phyloP scores from a whole-genome alignment of 371 early-diverging fungal species.

The Basidiobolus heterosporus region DNA sequence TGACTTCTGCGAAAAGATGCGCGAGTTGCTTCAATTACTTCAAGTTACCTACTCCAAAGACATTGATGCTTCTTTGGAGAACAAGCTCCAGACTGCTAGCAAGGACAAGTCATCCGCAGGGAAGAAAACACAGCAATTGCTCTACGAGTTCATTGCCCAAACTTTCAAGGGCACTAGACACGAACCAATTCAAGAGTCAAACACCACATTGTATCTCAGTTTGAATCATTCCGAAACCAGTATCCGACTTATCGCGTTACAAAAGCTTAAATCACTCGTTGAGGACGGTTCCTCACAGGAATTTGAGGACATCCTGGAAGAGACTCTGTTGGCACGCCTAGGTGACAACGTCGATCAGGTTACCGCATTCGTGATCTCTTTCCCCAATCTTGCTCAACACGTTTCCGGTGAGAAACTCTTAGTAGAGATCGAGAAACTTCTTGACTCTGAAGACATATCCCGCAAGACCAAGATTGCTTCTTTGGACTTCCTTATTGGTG shows the following conservation, averaged over 20 bases:
- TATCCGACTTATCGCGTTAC: slow-evolving; percentile 41
- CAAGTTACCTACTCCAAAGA: slow-evolving; percentile 37
- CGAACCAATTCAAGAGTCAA: slow-evolving; percentile 40
- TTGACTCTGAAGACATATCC: slow-evolving; percentile 8
- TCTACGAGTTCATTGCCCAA: slow-evolving; percentile 28
- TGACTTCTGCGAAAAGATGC: slow-evolving; percentile 6
- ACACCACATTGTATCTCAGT: slow-evolving; percentile 51
- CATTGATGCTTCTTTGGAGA: slow-evolving; percentile 28
- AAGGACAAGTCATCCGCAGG: slow-evolving; percentile 6
- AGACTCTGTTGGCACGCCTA: slow-evolving; percentile 30
- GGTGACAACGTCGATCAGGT: slow-evolving; percentile 26
- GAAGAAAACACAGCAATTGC: slow-evolving; percentile 14
- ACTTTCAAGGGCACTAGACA: slow-evolving; percentile 45
- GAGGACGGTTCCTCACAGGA: slow-evolving; percentile 11
- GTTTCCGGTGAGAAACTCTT: slow-evolving; percentile 11
- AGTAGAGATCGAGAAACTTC: slow-evolving; percentile 8
- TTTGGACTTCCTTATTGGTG: neutral
- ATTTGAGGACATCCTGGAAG: slow-evolving; percentile 19
- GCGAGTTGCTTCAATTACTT: slow-evolving; percentile 21
- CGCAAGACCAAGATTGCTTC: slow-evolving; percentile 3
- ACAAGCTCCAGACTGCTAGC: slow-evolving; percentile 15
- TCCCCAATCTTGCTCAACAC: slow-evolving; percentile 14
- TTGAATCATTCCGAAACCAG: slow-evolving; percentile 42
- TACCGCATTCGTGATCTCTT: slow-evolving; percentile 13
- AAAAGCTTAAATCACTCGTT: slow-evolving; percentile 32